These are phyloP conservation scores for Garcia nutans DNA, from an alignment of 345 rosid genomes.

Conservation along the genomic window DNA sequence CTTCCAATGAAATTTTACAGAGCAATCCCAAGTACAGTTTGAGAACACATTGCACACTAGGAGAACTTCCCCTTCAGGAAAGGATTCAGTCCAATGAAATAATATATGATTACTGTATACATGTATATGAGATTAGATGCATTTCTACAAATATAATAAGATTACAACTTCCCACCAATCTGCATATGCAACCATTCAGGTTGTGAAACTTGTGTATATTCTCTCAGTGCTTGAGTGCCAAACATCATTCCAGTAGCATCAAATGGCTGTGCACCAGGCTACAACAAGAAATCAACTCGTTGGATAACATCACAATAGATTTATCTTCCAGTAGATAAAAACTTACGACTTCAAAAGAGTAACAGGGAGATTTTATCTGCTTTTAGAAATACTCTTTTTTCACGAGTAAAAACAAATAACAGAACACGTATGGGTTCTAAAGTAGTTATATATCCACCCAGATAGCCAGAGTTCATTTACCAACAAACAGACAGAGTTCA, in stretches of 20 bases:
- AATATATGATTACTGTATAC: no score
- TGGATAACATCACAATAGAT: background rate
- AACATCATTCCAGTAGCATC: constrained; percentile 60
- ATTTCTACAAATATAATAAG: constrained; percentile 27
- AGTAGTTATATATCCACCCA: no score
- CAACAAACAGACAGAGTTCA: no score
- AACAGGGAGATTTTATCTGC: background rate
- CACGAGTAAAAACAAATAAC: background rate
- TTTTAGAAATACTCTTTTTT: background rate
- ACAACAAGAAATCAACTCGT: constrained; percentile 17
- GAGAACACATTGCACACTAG: no score
- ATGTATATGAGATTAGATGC: background rate
- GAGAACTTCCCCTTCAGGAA: no score
- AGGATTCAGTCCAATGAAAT: no score
- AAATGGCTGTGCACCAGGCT: constrained; percentile 52
- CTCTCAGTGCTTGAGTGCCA: constrained; percentile 57
- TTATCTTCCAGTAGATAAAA: background rate
- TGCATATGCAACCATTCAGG: constrained; percentile 89
- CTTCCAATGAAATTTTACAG: no score
- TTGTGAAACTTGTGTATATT: constrained; percentile 51
- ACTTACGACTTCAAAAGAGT: background rate
- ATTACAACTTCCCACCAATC: constrained; percentile 47
- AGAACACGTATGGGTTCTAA: background rate
- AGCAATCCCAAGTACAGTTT: no score
- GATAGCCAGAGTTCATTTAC: no score